Evolutionary conservation across 768 basidiomycete genomes (phyloP), one percentile per base, ranked within the genome.

Genomic region (Brasilioporus rufonigricans): DNA sequence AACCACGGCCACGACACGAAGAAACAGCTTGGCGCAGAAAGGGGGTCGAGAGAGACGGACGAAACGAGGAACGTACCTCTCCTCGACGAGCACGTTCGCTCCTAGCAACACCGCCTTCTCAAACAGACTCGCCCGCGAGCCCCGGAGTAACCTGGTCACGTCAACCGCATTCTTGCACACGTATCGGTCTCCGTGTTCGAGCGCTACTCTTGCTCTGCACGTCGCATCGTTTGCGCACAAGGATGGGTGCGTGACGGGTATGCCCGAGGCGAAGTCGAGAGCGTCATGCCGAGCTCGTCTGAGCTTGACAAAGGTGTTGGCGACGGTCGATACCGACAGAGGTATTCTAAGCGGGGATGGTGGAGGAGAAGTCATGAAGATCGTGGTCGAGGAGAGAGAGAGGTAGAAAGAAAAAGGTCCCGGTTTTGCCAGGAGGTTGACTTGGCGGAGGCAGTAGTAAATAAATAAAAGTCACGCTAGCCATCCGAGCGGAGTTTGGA

Each of bases 101-200:
- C 82, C 85, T 19, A 80, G 58, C 10, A 64, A 59, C 49, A 74
- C 71, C 16, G 82, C 82, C 51, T 75, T 73, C 55, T 82, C 78
- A 48, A 84, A 62, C 52, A 89, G 65, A 39, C 72, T 69, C 3
- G 72, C 68, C 44, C 86, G 77, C 27, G 83, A 79, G 5, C 76
- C 79, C 13, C 84, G 72, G 46, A 91, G 71, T 14, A 91, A 74
- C 51, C 77, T 79, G 21, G 69, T 63, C 33, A 81, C 75, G 61
- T 87, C 84, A 31, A 90, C 87, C 2, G 79, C 87, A 44, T 79
- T 84, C 4, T 71, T 71, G 60, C 87, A 89, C 13, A 82, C 66
- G 60, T 79, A 89, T 12, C 73, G 70, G 54, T 86, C 76, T 4
- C 58, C 61, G 24, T 74, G 70, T 33, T 55, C 68, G 21, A 78